Evolutionary conservation across 495 filamentous ascomycete species (phyloP).

Genomic region (Extremus antarcticus): DNA sequence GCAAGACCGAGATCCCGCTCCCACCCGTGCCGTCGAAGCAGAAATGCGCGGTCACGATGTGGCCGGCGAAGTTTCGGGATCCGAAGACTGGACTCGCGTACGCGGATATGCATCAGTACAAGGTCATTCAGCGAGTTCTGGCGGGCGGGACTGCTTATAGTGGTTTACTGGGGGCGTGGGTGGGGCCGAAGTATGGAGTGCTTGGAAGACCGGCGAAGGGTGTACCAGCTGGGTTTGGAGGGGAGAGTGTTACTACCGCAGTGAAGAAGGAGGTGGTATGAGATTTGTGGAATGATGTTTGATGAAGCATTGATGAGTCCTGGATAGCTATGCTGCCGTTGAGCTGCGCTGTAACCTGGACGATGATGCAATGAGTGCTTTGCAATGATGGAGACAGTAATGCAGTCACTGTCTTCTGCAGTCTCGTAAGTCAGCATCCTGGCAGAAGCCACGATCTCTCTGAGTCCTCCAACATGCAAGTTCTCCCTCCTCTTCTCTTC

Average conservation of each 20-base stretch:
- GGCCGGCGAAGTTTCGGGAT: constrained; percentile 27
- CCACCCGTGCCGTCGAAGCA: constrained; percentile 14
- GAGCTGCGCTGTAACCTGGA: too few relatives aligned
- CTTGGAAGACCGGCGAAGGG: constrained; percentile 26
- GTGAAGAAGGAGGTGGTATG: constrained; percentile 3
- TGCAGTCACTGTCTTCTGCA: too few relatives aligned
- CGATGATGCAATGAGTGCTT: too few relatives aligned
- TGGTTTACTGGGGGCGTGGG: constrained; percentile 27
- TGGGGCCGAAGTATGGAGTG: constrained; percentile 20
- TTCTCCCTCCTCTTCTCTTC: too few relatives aligned
- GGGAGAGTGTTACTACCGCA: neutral
- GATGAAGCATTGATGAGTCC: too few relatives aligned
- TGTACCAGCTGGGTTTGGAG: constrained; percentile 30
- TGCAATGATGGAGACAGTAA: too few relatives aligned
- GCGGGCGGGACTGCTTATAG: constrained; percentile 28
- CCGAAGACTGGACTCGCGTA: constrained; percentile 31
- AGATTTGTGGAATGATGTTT: too few relatives aligned
- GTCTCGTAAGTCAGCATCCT: too few relatives aligned
- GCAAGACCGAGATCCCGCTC: neutral
- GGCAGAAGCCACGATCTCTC: too few relatives aligned
- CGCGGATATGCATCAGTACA: constrained; percentile 25
- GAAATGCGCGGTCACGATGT: constrained; percentile 25
- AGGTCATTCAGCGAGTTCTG: constrained; percentile 24
- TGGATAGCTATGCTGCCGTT: too few relatives aligned
- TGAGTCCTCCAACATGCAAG: too few relatives aligned